Percentiles rank a stretch among this genome's conserved stretches.
These are phyloP conservation scores for Penicillium arizonense DNA, from an alignment of 495 filamentous ascomycete species.

Conservation along the genomic window DNA sequence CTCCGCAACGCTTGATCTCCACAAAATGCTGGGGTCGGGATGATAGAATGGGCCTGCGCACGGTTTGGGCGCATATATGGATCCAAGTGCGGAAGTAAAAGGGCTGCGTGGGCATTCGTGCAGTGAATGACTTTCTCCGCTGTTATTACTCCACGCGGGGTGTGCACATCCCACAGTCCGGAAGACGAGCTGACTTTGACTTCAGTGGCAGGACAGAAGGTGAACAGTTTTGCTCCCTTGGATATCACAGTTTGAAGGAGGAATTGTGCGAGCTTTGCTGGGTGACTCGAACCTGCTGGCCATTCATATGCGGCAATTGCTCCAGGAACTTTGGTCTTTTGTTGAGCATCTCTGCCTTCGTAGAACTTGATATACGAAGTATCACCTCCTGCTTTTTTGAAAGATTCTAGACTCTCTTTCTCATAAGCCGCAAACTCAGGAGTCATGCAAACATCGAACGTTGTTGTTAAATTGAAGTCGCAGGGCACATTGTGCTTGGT, in stretches of 20 bases:
- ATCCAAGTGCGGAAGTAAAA: constrained; percentile 24
- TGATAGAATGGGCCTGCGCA: constrained; percentile 28
- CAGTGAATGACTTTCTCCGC: constrained; percentile 30
- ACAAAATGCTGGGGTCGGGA: constrained; percentile 19
- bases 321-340: constrained; percentile 18
- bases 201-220: constrained; percentile 25
- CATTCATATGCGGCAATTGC: constrained; percentile 34
- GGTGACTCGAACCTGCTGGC: constrained; percentile 31
- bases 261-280: constrained; percentile 31
- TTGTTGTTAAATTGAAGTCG: constrained; percentile 29
- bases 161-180: constrained; percentile 23
- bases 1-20: constrained; percentile 13
- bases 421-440: constrained; percentile 27
- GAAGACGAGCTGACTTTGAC: constrained; percentile 6
- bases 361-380: constrained; percentile 25
- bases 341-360: constrained; percentile 19
- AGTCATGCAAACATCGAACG: constrained; percentile 35
- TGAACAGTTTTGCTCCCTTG: constrained; percentile 22
- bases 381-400: constrained; percentile 26
- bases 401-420: constrained; percentile 24
- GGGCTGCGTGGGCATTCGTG: constrained; percentile 32
- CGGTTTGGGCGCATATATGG: constrained; percentile 25
- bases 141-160: constrained; percentile 15
- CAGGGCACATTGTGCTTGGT: constrained; percentile 27
- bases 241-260: constrained; percentile 21